phyloP scores from a whole-genome alignment of 78 protist species.

The Dictyostelium firmibasis region DNA sequence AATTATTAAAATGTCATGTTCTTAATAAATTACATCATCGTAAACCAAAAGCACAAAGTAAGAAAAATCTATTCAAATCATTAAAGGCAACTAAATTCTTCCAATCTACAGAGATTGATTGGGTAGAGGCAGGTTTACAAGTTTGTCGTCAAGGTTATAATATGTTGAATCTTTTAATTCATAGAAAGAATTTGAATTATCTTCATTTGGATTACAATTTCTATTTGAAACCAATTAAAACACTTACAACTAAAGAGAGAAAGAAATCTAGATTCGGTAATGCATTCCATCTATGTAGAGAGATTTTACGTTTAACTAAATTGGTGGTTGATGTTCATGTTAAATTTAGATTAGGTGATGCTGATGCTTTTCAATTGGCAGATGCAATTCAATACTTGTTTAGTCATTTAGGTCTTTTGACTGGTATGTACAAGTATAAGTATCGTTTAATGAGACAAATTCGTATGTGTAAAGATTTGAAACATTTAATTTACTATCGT shows the following conservation, averaged over 20 bases:
- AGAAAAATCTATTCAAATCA: slow-evolving; percentile 91
- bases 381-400: slow-evolving; percentile 99
- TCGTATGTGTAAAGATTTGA: slow-evolving; percentile 96
- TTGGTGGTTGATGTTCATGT: slow-evolving; percentile 99
- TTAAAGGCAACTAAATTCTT: slow-evolving; percentile 97
- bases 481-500: slow-evolving; percentile 99
- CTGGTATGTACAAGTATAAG: slow-evolving; percentile 99
- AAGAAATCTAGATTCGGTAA: slow-evolving; percentile 99
- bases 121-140: slow-evolving; percentile 99
- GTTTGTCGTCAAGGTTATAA: slow-evolving; percentile 99
- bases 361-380: slow-evolving; percentile 94
- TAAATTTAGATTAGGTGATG: slow-evolving; percentile 98
- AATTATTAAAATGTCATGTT: slow-evolving; percentile 98
- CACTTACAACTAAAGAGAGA: slow-evolving; percentile 99
- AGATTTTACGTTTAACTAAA: slow-evolving; percentile 98
- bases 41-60: slow-evolving; percentile 92
- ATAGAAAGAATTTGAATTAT: slow-evolving; percentile 98
- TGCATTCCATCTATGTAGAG: slow-evolving; percentile 99
- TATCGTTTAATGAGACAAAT: slow-evolving; percentile 99
- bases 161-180: slow-evolving; percentile 99
- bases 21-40: slow-evolving; percentile 92
- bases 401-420: slow-evolving; percentile 98
- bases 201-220: slow-evolving; percentile 99
- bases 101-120: slow-evolving; percentile 98
- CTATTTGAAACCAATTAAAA: slow-evolving; percentile 99